Percentiles rank a stretch among this genome's conserved stretches.
Evolutionary conservation across 1,284 basidiomycete species (phyloP).

Genomic region (Termitomyces sp.): DNA sequence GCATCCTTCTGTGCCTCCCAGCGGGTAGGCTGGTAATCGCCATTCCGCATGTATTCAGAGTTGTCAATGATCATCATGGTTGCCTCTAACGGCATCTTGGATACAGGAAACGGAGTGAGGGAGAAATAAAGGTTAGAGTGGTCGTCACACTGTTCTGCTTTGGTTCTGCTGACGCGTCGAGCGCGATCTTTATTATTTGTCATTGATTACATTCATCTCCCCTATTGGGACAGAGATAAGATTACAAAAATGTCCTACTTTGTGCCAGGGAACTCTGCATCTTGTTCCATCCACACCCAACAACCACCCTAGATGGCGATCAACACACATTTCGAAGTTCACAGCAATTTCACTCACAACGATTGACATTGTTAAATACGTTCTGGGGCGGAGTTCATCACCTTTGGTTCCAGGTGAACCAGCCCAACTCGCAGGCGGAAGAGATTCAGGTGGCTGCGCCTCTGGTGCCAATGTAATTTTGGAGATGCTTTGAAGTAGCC

Average conservation of each 20-base stretch:
- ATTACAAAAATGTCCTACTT: slow-evolving; percentile 1
- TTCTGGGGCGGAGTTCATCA: slow-evolving; percentile 34
- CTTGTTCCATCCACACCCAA: slow-evolving; percentile 33
- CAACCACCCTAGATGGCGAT: slow-evolving; percentile 24
- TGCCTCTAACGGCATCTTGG: slow-evolving; percentile 87
- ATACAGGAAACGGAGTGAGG: slow-evolving; percentile 1
- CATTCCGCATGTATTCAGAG: slow-evolving; percentile 95
- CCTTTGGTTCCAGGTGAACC: slow-evolving; percentile 28
- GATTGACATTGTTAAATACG: slow-evolving; percentile 40
- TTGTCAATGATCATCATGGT: slow-evolving; percentile 93
- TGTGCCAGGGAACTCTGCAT: background rate
- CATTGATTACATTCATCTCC: background rate
- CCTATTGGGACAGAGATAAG: slow-evolving; percentile 6
- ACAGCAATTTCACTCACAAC: slow-evolving; percentile 23
- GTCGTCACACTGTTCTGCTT: background rate
- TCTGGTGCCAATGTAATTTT: slow-evolving; percentile 34
- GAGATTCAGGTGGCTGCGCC: slow-evolving; percentile 31
- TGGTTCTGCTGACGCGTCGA: slow-evolving; percentile 26
- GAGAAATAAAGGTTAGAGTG: background rate
- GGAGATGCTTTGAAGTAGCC: slow-evolving; percentile 43
- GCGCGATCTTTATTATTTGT: slow-evolving; percentile 20
- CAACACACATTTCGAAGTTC: background rate
- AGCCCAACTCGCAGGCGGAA: slow-evolving; percentile 33
- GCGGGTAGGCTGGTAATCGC: slow-evolving; percentile 85
- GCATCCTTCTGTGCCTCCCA: slow-evolving; percentile 93